Percentiles rank a stretch among this genome's conserved stretches.
phyloP scores from a whole-genome alignment of 495 filamentous ascomycete genomes.

The Pyrenula massariospora region DNA sequence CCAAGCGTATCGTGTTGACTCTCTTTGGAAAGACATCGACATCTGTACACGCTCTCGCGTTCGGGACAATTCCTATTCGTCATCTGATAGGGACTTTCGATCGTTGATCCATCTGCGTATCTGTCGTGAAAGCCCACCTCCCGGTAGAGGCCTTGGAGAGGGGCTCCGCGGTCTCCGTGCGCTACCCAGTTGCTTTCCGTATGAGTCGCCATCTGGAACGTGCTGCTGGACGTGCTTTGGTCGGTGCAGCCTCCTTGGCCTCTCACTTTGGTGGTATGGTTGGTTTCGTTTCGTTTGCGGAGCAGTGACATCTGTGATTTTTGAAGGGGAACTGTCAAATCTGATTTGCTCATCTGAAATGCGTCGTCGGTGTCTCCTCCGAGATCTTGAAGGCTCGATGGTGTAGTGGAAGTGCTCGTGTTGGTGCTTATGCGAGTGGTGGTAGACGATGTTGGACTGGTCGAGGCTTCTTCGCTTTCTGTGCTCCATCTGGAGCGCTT shows the following conservation, averaged over 20 bases:
- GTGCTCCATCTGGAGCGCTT: not conserved
- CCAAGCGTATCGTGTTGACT: conserved; percentile 22
- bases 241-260: not conserved
- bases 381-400: not conserved
- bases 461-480: not conserved
- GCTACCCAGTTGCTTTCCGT: not conserved
- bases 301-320: conserved; percentile 1
- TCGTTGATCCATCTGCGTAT: not conserved
- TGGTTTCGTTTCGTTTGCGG: conserved; percentile 3
- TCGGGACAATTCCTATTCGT: conserved; percentile 1
- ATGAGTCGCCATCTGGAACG: not conserved
- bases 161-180: not conserved
- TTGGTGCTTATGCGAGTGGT: conserved; percentile 7
- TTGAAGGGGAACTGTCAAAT: not conserved
- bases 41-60: not conserved
- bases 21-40: conserved; percentile 5
- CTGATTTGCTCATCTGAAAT: not conserved
- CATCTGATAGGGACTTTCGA: not conserved
- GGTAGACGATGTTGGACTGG: not conserved
- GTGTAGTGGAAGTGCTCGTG: not conserved
- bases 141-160: not conserved
- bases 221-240: not conserved
- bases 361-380: not conserved
- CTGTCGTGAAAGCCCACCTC: not conserved
- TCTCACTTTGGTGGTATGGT: conserved; percentile 4